Base-by-base conservation (phyloP, 2,329 filamentous ascomycete genomes). In the Mycogone perniciosa region DNA sequence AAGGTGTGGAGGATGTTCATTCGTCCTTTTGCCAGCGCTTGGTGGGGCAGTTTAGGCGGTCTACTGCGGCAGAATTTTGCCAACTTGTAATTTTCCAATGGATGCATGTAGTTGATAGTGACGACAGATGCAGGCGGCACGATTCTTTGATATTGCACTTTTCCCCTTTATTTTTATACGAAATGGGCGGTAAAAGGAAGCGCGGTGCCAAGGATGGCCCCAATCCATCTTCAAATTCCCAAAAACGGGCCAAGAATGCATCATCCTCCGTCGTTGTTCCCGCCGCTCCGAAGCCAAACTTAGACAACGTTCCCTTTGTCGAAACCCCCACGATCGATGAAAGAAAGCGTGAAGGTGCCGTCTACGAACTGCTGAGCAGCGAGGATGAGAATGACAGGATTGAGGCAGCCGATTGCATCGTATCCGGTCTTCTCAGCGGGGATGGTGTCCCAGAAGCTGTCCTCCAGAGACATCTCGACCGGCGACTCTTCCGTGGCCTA, bases 401-500 rank as follows among this genome's bases (percentile, higher is more conserved):
- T 29, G 69, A 72, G 26, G 81, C 82, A 6, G 82, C 81, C 31
- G 75, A 77, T 54, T 77, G 75, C 26, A 77, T 85, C 31, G 67
- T 84, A 5, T 77, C 76, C 0, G 76, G 76, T 6, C 71, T 85
- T 1, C 62, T 84, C 1, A 74, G 66, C 37, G 71, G 70, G 40
- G 67, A 78, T 20, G 70, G 71, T 31, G 76, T 76, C 4, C 56
- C 73, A 3, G 80, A 84, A 62, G 59, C 70, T 1, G 76, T 80
- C 2, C 69, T 85, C 10, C 66, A 75, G 57, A 71, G 80, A 52
- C 82, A 85, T 59, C 69, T 85, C 31, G 79, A 82, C 56, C 80
- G 80, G 63, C 79, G 86, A 29, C 75, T 99, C 35, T 89, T 96
- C 66, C 83, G 88, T 49, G 93, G 93, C 38, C 81, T 97, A 13